These are phyloP conservation scores for Golubevia sp. DNA, from an alignment of 1,284 basidiomycete genomes.

Conservation along the genomic window DNA sequence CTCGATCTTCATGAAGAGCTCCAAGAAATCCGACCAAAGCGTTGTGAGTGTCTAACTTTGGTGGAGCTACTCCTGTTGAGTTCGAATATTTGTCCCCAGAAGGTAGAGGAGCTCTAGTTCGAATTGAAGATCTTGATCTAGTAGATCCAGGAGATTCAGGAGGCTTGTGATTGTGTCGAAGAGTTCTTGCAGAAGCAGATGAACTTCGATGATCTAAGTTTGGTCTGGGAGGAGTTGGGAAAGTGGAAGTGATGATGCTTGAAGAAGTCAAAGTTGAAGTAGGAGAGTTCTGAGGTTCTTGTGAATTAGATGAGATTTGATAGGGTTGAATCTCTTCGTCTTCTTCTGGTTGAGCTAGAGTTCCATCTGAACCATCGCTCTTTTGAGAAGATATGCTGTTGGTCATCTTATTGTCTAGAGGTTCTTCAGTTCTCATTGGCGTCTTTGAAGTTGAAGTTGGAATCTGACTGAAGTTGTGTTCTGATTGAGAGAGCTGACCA, in stretches of 20 bases:
- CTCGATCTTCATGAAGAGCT: conserved; percentile 29
- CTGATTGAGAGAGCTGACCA: not conserved
- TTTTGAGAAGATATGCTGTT: not conserved
- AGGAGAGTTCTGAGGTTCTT: not conserved
- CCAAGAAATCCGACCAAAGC: conserved; percentile 37
- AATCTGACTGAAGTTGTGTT: not conserved
- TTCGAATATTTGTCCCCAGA: conserved; percentile 18
- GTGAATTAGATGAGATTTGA: not conserved
- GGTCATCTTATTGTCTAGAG: too few species aligned
- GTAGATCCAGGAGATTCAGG: conserved; percentile 29
- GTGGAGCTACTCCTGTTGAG: conserved; percentile 26
- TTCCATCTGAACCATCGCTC: not conserved
- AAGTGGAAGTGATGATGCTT: not conserved
- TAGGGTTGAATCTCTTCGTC: not conserved
- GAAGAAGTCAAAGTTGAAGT: not conserved
- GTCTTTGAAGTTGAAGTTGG: not conserved
- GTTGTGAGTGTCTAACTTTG: conserved; percentile 44
- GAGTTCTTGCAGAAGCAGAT: conserved; percentile 14
- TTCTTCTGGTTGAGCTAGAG: not conserved
- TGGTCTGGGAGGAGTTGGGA: not conserved
- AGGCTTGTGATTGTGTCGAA: conserved; percentile 31
- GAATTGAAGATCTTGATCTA: conserved; percentile 27
- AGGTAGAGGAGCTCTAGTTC: conserved; percentile 23
- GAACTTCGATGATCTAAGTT: conserved; percentile 2
- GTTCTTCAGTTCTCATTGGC: not conserved